These are phyloP conservation scores for Thamnidium elegans DNA, from an alignment of 192 early-diverging fungal species.

Conservation along the genomic window DNA sequence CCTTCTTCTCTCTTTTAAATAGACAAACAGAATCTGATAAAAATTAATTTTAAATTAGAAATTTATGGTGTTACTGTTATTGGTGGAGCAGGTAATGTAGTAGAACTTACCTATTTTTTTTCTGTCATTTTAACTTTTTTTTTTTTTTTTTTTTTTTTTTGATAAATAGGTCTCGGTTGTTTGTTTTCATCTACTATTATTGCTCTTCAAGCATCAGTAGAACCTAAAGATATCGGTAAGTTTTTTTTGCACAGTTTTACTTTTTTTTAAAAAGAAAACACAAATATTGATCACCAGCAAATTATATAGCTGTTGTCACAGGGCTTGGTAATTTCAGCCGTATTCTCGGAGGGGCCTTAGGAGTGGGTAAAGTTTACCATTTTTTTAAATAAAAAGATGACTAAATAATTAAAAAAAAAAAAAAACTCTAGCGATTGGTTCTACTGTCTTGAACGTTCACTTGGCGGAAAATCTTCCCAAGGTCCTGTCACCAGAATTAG, in stretches of 20 bases:
- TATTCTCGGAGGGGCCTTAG: constrained; percentile 37
- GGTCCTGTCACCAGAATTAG: constrained; percentile 13
- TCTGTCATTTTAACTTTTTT: not conserved
- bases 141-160: no score
- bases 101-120: no score
- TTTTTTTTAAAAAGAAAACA: not conserved
- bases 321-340: constrained; percentile 34
- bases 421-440: constrained; percentile 16
- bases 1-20: not conserved
- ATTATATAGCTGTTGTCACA: constrained; percentile 32
- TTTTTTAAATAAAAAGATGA: not conserved
- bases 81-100: constrained; percentile 16
- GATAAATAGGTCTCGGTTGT: constrained; percentile 24
- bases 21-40: not conserved
- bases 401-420: not conserved
- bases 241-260: not conserved
- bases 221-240: constrained; percentile 35
- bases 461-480: constrained; percentile 22
- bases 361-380: constrained; percentile 18
- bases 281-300: not conserved
- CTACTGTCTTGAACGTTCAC: constrained; percentile 30
- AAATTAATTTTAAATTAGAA: not conserved
- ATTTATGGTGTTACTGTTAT: constrained; percentile 30
- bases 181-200: constrained; percentile 36
- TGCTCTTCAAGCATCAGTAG: constrained; percentile 32